Conservation (phyloP, 306 rosid species). For the Arachis hypogaea region DNA sequence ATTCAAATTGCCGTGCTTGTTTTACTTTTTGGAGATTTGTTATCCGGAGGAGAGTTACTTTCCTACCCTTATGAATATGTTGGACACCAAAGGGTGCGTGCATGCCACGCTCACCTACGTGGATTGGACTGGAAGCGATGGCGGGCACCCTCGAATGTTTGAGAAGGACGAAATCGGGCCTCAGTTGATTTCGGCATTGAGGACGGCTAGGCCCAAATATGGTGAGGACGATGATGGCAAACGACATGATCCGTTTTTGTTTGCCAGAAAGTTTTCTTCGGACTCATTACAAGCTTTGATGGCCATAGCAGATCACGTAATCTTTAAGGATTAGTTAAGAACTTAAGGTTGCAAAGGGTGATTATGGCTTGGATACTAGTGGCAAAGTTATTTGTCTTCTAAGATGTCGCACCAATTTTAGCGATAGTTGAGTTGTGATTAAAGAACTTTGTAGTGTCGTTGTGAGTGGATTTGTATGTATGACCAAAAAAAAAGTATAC, state of each 20-base stretch:
- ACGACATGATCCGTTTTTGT: conserved; percentile 53
- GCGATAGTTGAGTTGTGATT: no score
- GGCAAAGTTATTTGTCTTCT: no score
- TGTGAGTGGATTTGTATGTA: no score
- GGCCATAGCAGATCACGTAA: conserved; percentile 50
- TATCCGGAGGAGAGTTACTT: conserved; percentile 79
- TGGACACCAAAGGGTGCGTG: conserved; percentile 57
- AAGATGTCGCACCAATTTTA: no score
- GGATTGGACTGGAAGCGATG: conserved; percentile 54
- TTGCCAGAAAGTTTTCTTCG: conserved; percentile 61
- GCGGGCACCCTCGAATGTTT: conserved; percentile 72
- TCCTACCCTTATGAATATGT: conserved; percentile 68
- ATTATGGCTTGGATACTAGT: no score
- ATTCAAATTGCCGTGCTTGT: conserved; percentile 59
- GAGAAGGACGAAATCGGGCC: conserved; percentile 48
- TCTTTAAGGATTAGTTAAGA: conserved; percentile 48
- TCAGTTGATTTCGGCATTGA: conserved; percentile 39
- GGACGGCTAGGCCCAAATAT: conserved; percentile 53
- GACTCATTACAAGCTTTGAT: conserved; percentile 56
- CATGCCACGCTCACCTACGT: conserved; percentile 79
- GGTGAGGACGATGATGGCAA: conserved; percentile 42
- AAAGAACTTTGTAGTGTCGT: no score
- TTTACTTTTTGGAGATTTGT: conserved; percentile 42
- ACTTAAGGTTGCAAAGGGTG: no score
- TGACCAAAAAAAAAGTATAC: no score